A percentile compares a stretch with the other conserved stretches of the same genome.
Evolutionary conservation across 164 flowering plant species (phyloP).

Genomic region (Platanus orientalis): DNA sequence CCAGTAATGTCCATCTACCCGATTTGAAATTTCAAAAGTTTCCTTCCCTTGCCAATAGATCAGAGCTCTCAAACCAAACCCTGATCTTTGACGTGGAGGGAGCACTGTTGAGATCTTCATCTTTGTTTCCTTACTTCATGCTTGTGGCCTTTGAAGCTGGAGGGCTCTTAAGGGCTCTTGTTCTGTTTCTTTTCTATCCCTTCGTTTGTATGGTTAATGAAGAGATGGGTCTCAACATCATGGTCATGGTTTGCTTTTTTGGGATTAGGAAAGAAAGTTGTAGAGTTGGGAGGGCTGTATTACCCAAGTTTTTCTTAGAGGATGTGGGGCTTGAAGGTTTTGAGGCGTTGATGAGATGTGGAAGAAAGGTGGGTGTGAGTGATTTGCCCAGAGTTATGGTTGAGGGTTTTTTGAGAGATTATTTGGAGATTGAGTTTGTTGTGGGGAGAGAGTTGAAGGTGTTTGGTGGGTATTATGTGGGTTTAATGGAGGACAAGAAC

Average conservation of each 20-base stretch:
- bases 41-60: conserved; percentile 18
- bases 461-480: conserved; percentile 34
- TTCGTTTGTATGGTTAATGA: conserved; percentile 22
- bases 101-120: conserved; percentile 36
- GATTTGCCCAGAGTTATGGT: conserved; percentile 40
- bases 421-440: conserved; percentile 34
- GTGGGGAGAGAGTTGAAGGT: conserved; percentile 40
- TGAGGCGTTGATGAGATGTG: conserved; percentile 27
- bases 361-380: conserved; percentile 33
- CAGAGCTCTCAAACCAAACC: conserved; percentile 20
- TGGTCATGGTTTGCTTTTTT: conserved; percentile 39
- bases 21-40: conserved; percentile 18
- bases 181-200: conserved; percentile 36
- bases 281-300: conserved; percentile 33
- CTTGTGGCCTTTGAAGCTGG: conserved; percentile 56
- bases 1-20: no score
- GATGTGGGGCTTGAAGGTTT: conserved; percentile 41
- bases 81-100: conserved; percentile 46
- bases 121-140: conserved; percentile 26
- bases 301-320: conserved; percentile 47
- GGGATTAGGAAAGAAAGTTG: conserved; percentile 34
- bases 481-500: conserved; percentile 38
- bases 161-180: conserved; percentile 32
- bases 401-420: conserved; percentile 45
- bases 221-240: conserved; percentile 32